Conservation (phyloP, 2,329 filamentous ascomycete genomes). For the Onygena corvina region DNA sequence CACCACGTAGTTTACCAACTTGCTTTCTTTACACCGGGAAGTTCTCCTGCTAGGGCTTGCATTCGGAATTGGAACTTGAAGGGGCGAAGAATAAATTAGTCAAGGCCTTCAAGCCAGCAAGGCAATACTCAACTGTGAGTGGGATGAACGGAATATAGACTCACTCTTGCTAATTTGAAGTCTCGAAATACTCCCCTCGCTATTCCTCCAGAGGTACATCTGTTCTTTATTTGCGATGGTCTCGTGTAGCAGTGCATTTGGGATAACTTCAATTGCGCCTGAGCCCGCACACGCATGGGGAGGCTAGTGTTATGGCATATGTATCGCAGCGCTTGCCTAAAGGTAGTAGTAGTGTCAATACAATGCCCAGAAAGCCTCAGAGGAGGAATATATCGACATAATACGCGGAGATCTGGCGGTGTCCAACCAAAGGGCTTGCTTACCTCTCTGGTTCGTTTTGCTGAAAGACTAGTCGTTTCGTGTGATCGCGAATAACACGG, state of each 20-base stretch:
- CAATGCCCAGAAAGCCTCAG: background rate
- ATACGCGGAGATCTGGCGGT: background rate
- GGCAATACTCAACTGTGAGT: background rate
- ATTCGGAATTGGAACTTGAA: constrained; percentile 80
- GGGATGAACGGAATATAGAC: constrained; percentile 26
- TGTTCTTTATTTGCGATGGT: constrained; percentile 83
- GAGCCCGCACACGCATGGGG: constrained; percentile 65
- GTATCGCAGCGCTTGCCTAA: constrained; percentile 82
- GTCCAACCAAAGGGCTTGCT: constrained; percentile 17
- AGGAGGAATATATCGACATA: background rate
- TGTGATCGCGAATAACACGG: constrained; percentile 82
- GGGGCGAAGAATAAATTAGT: constrained; percentile 17
- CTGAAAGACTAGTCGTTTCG: constrained; percentile 87
- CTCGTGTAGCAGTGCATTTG: constrained; percentile 96
- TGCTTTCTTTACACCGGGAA: constrained; percentile 90
- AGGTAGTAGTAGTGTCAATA: constrained; percentile 6
- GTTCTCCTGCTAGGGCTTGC: constrained; percentile 69
- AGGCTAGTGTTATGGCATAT: constrained; percentile 87
- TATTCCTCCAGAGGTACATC: constrained; percentile 86
- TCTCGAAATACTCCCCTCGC: constrained; percentile 80
- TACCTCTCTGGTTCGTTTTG: constrained; percentile 81
- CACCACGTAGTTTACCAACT: constrained; percentile 59
- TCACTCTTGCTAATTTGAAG: constrained; percentile 81
- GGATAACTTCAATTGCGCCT: constrained; percentile 82
- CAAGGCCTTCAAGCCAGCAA: background rate